Base-by-base conservation (phyloP, 371 early-diverging fungal genomes). In the Rhizopus arrhizus region DNA sequence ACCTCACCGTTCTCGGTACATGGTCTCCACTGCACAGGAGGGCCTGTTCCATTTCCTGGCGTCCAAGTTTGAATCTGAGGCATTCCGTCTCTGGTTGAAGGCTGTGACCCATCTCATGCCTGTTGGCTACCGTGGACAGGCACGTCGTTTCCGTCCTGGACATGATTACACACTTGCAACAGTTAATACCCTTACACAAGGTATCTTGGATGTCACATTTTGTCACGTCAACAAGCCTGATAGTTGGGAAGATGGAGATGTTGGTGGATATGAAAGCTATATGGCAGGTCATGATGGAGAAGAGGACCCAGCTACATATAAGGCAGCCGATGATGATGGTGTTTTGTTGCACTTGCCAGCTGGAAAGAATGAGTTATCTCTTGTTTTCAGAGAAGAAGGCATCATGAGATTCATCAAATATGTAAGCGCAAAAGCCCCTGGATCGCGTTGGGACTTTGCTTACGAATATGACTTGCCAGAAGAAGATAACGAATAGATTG, bases 381-480 rank as follows among this genome's bases (percentile, higher is more conserved):
- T 91, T 5, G 91, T 87, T 0, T 57, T 91, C 66, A 70, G 90
- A 48, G 91, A 90, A 55, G 84, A 84, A 32, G 86, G 84, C 15
- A 81, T 91, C 9, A 84, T 90, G 79, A 73, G 83, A 29, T 92
- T 92, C 68, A 75, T 89, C 35, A 91, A 91, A 72, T 92, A 91
- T 66, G 85, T 91, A 13, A 83, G 87, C 56, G 89, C 88, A 10
- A 62, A 75, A 53, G 88, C 90, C 7, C 85, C 84, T 10, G 80
- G 82, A 46, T 78, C 83, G n/a, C 81, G 92, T 53, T 91, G 90
- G 89, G 92, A 91, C 59, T 73, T 89, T n/a, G 75, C 86, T n/a
- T 85, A 69, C 62, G 90, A 89, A 71, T 89, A 83, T 54, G 75
- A 83, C 43, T 31, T 64, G 31, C 3, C 46, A 12, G 15, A 45